A percentile compares a stretch with the other conserved stretches of the same genome.
Evolutionary conservation across 805 yeast species (phyloP).

Genomic region (Ogataea henricii): DNA sequence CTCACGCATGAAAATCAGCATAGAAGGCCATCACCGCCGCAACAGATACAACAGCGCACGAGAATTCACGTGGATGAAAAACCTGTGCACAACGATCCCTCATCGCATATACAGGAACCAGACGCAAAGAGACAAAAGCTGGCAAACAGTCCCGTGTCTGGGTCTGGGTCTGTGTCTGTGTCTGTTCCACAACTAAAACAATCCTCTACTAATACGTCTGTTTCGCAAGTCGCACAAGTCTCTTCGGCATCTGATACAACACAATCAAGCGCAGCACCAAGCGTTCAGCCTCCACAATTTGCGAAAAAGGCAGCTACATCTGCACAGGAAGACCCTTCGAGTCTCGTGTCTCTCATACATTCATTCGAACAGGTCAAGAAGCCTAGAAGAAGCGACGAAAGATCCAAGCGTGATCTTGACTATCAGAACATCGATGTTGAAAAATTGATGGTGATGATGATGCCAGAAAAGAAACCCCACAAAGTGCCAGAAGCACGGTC

Average conservation of each 20-base stretch:
- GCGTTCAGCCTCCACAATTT: background rate
- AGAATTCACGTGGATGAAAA: constrained; percentile 7
- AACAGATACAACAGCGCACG: constrained; percentile 11
- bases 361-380: constrained; percentile 24
- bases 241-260: background rate
- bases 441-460: constrained; percentile 45
- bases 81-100: constrained; percentile 11
- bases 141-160: too few relatives aligned
- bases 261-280: background rate
- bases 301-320: constrained; percentile 20
- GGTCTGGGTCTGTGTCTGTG: too few relatives aligned
- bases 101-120: constrained; percentile 15
- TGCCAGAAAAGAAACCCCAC: constrained; percentile 55
- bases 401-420: constrained; percentile 34
- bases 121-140: constrained; percentile 16
- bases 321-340: constrained; percentile 29
- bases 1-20: constrained; percentile 37
- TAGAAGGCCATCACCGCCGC: constrained; percentile 33
- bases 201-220: constrained; percentile 2
- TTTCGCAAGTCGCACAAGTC: background rate
- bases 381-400: constrained; percentile 33
- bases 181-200: too few relatives aligned
- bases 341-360: constrained; percentile 32
- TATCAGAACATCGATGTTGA: constrained; percentile 43
- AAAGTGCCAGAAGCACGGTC: constrained; percentile 62